Evolutionary conservation across 768 basidiomycete genomes (phyloP), one percentile per base, ranked within the genome.

Genomic region (Neoboletus brunneissimus): DNA sequence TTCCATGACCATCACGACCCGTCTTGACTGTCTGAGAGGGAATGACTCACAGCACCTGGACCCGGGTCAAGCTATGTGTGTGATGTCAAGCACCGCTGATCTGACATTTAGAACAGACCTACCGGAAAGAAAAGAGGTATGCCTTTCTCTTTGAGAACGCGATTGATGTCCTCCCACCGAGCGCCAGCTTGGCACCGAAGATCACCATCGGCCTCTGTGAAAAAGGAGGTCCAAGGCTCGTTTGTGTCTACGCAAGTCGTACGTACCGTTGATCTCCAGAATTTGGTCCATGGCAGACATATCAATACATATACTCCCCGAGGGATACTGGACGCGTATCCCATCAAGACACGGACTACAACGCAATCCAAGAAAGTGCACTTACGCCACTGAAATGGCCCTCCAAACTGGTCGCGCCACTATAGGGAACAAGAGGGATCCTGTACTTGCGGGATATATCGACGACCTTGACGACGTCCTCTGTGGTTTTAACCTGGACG

Each of bases 111-210:
- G 34, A 32, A 27, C 4, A 18, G 12, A 63, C 82, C 67, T 60
- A 93, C 88, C 10, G 93, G 93, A 67, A 96, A 95, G 76, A 97
- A 94, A 10, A 95, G 73, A 1, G 89, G 85, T 51, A 91, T 86
- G 0, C 80, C 86, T 61, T 82, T 79, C 9, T 84, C 81, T 60
- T 82, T 84, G 31, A 97, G 78, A 5, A 79, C 74, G 11, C 76
- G 72, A 63, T 93, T 94, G 55, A 93, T 82, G 53, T 87, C 86
- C 66, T 89, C 88, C 89, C 91, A 94, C 20, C 81, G 77, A 23
- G 82, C 77, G 10, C 91, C 92, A 55, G 89, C 72, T 72, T 94
- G 90, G 56, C 88, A 89, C 13, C 83, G 76, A 48, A 93, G 72
- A 68, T 93, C 91, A 9, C 83, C 81, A 62, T 93, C 91, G 1